Evolutionary conservation across 306 rosid species (phyloP).

Genomic region (Citrullus mucosospermus): DNA sequence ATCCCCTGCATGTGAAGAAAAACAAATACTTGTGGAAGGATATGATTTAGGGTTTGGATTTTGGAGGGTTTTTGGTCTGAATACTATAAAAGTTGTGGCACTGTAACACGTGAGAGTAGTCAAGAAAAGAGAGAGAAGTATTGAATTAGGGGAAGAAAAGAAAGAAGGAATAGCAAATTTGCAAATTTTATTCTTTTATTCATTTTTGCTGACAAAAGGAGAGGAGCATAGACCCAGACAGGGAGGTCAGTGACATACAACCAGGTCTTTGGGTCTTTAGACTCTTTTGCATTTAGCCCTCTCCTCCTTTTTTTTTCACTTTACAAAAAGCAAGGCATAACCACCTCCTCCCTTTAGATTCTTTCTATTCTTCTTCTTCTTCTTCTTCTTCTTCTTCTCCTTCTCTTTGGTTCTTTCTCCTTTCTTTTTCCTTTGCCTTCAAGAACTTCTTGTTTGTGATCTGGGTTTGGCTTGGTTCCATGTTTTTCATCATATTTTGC

Average conservation of each 20-base stretch:
- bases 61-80: background rate
- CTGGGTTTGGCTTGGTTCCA: slow-evolving; percentile 19
- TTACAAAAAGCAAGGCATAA: slow-evolving; percentile 41
- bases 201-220: slow-evolving; percentile 36
- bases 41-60: background rate
- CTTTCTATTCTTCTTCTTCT: slow-evolving; percentile 23
- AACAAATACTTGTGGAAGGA: background rate
- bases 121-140: background rate
- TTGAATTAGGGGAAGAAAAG: background rate
- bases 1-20: background rate
- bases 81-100: background rate
- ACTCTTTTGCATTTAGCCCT: background rate
- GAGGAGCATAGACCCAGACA: slow-evolving; percentile 23
- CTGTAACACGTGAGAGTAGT: slow-evolving; percentile 3
- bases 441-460: slow-evolving; percentile 12
- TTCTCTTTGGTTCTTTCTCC: background rate
- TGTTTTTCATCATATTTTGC: slow-evolving; percentile 19
- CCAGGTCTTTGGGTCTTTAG: background rate
- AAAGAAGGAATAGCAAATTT: background rate
- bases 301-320: slow-evolving; percentile 16
- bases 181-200: slow-evolving; percentile 13
- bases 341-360: slow-evolving; percentile 27
- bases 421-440: background rate
- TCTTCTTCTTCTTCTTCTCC: background rate
- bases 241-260: slow-evolving; percentile 26